Base-by-base conservation (phyloP, 306 rosid genomes). In the Rosa persica region DNA sequence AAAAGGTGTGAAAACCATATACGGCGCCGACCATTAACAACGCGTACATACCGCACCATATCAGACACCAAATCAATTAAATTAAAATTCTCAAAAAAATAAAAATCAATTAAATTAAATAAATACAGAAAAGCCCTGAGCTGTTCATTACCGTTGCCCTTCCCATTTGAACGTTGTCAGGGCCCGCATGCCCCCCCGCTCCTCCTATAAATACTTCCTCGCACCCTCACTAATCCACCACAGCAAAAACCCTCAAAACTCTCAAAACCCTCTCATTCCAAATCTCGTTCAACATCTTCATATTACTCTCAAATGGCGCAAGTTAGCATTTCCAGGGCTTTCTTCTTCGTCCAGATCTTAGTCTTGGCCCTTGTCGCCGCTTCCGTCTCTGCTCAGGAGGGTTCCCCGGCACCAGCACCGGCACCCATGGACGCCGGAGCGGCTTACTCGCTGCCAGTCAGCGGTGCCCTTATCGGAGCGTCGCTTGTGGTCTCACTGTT, bases 91-190 rank as follows among this genome's bases (percentile, higher is more conserved):
- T n/a, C n/a, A n/a, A n/a, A n/a, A n/a, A n/a, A n/a, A n/a, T n/a
- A 39, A 20, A 67, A 6, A 7, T 2, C 3, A 38, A 1, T 39
- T 40, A 40, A 40, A 40, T 40, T 30, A 30, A 40, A 40, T 40
- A 40, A 40, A 5, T 15, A 23, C 4, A 39, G 46, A 65, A 15
- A 67, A 39, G 30, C 9, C 66, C 65, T 75, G 25, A 13, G 74
- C 75, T 69, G 65, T 80, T 47, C 2, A 10, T 80, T 58, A 70
- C 82, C 77, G 82, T 80, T 84, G 74, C 82, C 71, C 38, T 43
- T 69, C 74, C 44, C 51, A 36, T 60, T 67, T 48, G 58, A 19
- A 42, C 55, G 42, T 6, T 44, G 16, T 22, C 10, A 22, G 76
- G 87, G 30, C 44, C 84, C 79, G 72, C 79, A 51, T 65, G 67